phyloP scores from a whole-genome alignment of 2,329 filamentous ascomycete species.

The Ophiostoma sp. region DNA sequence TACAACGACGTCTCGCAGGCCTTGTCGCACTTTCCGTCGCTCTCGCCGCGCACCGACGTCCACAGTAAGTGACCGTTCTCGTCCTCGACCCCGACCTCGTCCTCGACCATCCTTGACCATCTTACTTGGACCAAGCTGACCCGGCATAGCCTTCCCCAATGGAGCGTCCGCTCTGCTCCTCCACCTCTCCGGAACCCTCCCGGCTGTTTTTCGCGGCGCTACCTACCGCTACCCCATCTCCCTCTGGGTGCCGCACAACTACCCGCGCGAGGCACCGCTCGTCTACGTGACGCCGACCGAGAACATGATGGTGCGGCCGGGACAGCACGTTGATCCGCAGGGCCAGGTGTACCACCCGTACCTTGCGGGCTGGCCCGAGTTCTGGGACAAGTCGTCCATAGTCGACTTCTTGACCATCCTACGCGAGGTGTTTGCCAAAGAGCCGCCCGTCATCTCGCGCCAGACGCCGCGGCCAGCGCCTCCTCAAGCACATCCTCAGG shows the following conservation, averaged over 20 bases:
- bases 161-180: constrained; percentile 81
- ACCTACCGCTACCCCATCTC: constrained; percentile 88
- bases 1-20: constrained; percentile 86
- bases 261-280: constrained; percentile 79
- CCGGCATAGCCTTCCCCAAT: constrained; percentile 70
- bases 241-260: constrained; percentile 88
- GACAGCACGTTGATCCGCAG: constrained; percentile 91
- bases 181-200: constrained; percentile 78
- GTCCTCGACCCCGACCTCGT: constrained; percentile 29
- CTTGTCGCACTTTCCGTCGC: constrained; percentile 70
- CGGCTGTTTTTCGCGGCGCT: constrained; percentile 83
- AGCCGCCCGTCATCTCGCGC: constrained; percentile 81
- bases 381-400: constrained; percentile 87
- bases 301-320: constrained; percentile 82
- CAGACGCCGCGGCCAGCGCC: constrained; percentile 40
- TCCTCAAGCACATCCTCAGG: constrained; percentile 32
- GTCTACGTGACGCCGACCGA: constrained; percentile 84
- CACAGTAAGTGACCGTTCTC: constrained; percentile 59
- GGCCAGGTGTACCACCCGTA: constrained; percentile 95
- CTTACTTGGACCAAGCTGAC: background rate
- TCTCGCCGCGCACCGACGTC: constrained; percentile 85
- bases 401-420: constrained; percentile 77
- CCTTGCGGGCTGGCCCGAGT: constrained; percentile 79
- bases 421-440: constrained; percentile 84
- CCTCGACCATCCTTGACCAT: background rate